A percentile compares a stretch with the other conserved stretches of the same genome.
Evolutionary conservation across 139 green algal genomes (phyloP).

Genomic region (Pycnococcus provasolii): DNA sequence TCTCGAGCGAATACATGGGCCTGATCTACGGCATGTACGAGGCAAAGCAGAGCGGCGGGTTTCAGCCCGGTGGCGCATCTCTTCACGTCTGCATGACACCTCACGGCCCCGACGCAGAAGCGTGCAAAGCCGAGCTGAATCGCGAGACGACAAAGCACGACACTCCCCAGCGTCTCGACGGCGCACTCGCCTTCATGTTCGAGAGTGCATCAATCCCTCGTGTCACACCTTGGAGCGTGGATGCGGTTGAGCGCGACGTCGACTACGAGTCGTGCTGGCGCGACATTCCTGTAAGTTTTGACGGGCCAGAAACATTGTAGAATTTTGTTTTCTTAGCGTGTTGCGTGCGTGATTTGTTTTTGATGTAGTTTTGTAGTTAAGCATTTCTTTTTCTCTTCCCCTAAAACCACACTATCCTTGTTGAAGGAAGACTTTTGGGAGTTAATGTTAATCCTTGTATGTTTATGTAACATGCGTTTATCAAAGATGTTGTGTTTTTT

Average conservation of each 20-base stretch:
- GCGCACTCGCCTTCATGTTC: constrained; percentile 85
- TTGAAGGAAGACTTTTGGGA: too few species aligned
- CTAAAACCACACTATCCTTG: too few species aligned
- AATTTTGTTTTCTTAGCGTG: too few species aligned
- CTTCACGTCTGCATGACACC: constrained; percentile 83
- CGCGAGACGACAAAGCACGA: constrained; percentile 30
- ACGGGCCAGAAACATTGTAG: too few species aligned
- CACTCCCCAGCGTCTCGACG: constrained; percentile 35
- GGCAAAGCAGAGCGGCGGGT: constrained; percentile 8
- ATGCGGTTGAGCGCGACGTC: constrained; percentile 53
- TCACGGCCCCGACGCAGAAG: constrained; percentile 74
- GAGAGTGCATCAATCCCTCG: constrained; percentile 58
- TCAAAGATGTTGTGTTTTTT: too few species aligned
- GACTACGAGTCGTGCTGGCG: constrained; percentile 75
- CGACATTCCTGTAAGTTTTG: constrained; percentile 9
- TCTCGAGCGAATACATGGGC: constrained; percentile 94
- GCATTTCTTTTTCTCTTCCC: too few species aligned
- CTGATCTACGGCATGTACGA: constrained; percentile 51
- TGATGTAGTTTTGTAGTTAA: too few species aligned
- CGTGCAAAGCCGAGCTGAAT: constrained; percentile 47
- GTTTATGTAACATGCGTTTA: too few species aligned
- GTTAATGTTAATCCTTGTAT: too few species aligned
- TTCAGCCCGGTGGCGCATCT: constrained; percentile 41
- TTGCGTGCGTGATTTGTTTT: too few species aligned
- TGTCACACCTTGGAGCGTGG: constrained; percentile 56